These are phyloP conservation scores for Microcyclosporella mali DNA, from an alignment of 2,329 filamentous ascomycete genomes.

Conservation along the genomic window DNA sequence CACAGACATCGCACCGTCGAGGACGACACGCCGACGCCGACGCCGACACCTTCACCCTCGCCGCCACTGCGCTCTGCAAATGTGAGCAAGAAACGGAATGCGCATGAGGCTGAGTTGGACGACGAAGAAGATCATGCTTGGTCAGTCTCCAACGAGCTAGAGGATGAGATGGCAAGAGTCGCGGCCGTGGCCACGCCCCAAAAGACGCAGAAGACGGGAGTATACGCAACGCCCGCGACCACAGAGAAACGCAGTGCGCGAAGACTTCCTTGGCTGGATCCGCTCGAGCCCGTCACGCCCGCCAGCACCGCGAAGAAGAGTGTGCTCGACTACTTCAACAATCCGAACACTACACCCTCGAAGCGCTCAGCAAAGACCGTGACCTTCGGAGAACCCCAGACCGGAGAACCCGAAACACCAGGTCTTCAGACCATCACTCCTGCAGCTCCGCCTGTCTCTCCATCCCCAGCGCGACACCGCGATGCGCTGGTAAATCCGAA, in stretches of 20 bases:
- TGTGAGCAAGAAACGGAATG: conserved; percentile 29
- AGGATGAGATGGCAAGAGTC: conserved; percentile 29
- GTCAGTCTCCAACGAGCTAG: conserved; percentile 29
- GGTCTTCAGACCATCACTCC: background rate
- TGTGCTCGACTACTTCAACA: conserved; percentile 21
- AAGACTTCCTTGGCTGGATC: conserved; percentile 36
- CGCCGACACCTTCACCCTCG: conserved; percentile 17
- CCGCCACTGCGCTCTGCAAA: conserved; percentile 7
- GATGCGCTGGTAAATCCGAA: conserved; percentile 24
- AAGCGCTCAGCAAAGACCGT: conserved; percentile 6
- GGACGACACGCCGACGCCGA: conserved; percentile 12
- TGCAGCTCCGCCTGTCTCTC: conserved; percentile 10
- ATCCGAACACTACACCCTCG: conserved; percentile 22
- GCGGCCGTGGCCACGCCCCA: conserved; percentile 32
- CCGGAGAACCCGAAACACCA: conserved; percentile 2
- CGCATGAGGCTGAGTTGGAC: conserved; percentile 20
- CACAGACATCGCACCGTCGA: background rate
- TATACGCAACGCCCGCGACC: conserved; percentile 35
- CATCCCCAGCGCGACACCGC: conserved; percentile 21
- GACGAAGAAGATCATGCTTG: conserved; percentile 28
- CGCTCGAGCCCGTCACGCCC: conserved; percentile 15
- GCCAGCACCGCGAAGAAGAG: conserved; percentile 26
- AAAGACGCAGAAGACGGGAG: conserved; percentile 35
- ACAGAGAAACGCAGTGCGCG: conserved; percentile 24
- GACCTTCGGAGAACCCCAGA: conserved; percentile 1